Conservation (phyloP, 2,329 filamentous ascomycete species). For the Talaromyces sp. region DNA sequence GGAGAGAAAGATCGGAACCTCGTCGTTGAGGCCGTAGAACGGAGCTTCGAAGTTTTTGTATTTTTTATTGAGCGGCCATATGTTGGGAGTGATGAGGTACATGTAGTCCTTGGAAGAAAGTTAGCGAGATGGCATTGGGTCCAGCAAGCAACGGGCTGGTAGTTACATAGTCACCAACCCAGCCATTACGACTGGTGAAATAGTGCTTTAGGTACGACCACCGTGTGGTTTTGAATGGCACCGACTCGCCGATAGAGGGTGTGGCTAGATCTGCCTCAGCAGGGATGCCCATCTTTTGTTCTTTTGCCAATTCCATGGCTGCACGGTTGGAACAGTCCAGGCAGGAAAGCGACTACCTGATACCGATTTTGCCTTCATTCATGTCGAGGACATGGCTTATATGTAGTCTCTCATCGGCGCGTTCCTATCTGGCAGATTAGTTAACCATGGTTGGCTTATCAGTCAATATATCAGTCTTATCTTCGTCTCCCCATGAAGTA, state of each 20-base stretch:
- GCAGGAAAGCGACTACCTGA: no score
- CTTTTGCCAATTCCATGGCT: no score
- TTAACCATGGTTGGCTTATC: no score
- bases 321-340: no score
- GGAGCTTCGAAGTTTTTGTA: slow-evolving; percentile 54
- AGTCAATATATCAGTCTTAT: no score
- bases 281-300: no score
- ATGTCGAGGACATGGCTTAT: no score
- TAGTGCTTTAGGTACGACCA: slow-evolving; percentile 18
- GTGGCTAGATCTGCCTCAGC: not conserved
- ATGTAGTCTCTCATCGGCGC: no score
- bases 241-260: not conserved
- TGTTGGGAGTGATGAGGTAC: slow-evolving; percentile 50
- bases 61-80: slow-evolving; percentile 48
- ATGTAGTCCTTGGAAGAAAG: slow-evolving; percentile 39
- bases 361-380: no score
- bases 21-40: slow-evolving; percentile 79
- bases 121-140: not conserved
- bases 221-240: no score
- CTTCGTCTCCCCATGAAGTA: no score
- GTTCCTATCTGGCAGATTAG: no score
- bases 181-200: slow-evolving; percentile 33
- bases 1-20: slow-evolving; percentile 69
- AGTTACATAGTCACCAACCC: slow-evolving; percentile 45
- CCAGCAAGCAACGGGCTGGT: not conserved